Evolutionary conservation across 345 rosid genomes (phyloP).

Genomic region (Theobroma cacao): DNA sequence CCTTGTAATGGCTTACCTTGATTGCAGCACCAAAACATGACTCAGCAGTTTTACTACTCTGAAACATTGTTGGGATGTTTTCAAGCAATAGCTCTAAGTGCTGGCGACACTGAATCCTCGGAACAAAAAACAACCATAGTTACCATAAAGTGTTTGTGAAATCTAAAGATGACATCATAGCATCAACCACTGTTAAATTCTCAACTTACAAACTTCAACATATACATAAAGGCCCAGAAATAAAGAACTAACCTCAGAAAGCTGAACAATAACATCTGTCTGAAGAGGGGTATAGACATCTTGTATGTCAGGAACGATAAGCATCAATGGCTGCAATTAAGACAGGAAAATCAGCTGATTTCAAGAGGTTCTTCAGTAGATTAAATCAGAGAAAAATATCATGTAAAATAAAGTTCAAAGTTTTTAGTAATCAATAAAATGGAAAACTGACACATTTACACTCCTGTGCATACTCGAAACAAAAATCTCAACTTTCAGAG

Average conservation of each 20-base stretch:
- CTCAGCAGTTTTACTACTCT: conserved; percentile 79
- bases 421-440: neutral
- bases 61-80: conserved; percentile 93
- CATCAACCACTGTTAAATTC: neutral
- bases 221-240: neutral
- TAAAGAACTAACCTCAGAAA: conserved; percentile 71
- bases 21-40: conserved; percentile 98
- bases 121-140: conserved; percentile 12
- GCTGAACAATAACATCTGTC: conserved; percentile 85
- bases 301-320: conserved; percentile 93
- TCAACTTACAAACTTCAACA: conserved; percentile 6
- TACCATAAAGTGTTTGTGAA: neutral
- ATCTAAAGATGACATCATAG: conserved; percentile 3
- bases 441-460: neutral
- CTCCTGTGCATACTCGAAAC: neutral
- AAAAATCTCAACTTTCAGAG: neutral
- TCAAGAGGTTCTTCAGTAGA: neutral
- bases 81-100: conserved; percentile 93
- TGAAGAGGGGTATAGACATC: conserved; percentile 97
- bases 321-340: conserved; percentile 87
- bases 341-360: conserved; percentile 13
- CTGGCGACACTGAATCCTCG: conserved; percentile 73
- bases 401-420: neutral
- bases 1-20: conserved; percentile 50
- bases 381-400: neutral